Conservation (phyloP, 345 rosid species). For the Jatropha curcas region DNA sequence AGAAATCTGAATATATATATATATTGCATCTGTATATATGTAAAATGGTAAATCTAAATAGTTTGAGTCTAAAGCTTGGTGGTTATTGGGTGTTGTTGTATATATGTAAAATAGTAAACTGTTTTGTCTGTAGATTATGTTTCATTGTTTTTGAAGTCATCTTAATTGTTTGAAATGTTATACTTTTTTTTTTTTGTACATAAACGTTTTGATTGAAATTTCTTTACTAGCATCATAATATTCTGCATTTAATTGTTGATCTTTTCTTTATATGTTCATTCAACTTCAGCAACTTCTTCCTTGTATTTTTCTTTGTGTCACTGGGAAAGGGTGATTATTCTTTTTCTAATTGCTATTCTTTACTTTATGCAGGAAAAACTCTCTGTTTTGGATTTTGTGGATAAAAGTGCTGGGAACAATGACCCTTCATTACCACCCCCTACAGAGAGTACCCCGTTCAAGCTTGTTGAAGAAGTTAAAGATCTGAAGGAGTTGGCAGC, state of each 20-base stretch:
- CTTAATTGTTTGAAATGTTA: background rate
- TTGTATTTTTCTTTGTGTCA: background rate
- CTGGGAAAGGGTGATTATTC: background rate
- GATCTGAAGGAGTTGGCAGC: conserved; percentile 77
- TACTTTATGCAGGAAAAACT: conserved; percentile 56
- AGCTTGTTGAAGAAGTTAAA: conserved; percentile 71
- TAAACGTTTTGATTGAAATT: background rate
- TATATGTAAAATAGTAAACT: too few species aligned
- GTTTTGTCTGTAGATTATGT: background rate
- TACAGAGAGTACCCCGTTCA: conserved; percentile 62
- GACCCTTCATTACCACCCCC: conserved; percentile 51
- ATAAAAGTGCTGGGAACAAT: conserved; percentile 39
- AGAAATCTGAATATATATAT: background rate
- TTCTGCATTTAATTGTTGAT: background rate
- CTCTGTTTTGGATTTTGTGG: conserved; percentile 71
- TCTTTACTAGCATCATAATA: background rate
- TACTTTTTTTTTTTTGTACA: background rate
- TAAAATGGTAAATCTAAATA: too few species aligned
- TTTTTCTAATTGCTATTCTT: background rate
- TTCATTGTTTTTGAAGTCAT: background rate
- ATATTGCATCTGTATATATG: background rate
- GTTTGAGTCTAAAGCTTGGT: too few species aligned
- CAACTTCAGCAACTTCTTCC: background rate
- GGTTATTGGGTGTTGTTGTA: too few species aligned
- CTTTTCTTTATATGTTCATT: background rate